A percentile compares a stretch with the other conserved stretches of the same genome.
Conservation (phyloP, 169 alveolate genomes). For the Plasmodium yoelii region DNA sequence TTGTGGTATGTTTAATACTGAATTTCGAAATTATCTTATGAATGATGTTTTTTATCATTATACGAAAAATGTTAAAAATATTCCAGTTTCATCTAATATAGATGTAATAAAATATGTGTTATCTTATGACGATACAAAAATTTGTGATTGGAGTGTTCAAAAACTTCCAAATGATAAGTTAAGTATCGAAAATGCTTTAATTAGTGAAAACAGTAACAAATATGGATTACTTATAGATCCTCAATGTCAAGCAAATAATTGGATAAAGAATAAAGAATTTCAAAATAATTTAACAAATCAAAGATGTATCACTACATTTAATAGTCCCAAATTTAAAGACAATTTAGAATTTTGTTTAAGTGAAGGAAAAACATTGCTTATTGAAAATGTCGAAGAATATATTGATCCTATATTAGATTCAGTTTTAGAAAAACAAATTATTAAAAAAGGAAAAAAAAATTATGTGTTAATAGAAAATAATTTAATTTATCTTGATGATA, state of each 20-base stretch:
- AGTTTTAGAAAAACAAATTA: conserved; percentile 94
- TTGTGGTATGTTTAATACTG: conserved; percentile 97
- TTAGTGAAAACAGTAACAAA: conserved; percentile 82
- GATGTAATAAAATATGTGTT: conserved; percentile 65
- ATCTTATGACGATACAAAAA: conserved; percentile 64
- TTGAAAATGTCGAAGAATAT: conserved; percentile 96
- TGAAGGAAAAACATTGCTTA: conserved; percentile 93
- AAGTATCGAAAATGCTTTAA: conserved; percentile 88
- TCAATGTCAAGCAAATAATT: conserved; percentile 86
- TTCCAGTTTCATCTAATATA: conserved; percentile 82
- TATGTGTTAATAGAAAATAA: conserved; percentile 93
- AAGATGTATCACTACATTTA: conserved; percentile 90
- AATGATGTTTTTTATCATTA: conserved; percentile 89
- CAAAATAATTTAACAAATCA: conserved; percentile 84
- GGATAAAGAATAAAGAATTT: conserved; percentile 85
- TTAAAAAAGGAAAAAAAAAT: conserved; percentile 90
- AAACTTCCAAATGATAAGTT: conserved; percentile 86
- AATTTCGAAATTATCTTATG: conserved; percentile 92
- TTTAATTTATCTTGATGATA: conserved; percentile 93
- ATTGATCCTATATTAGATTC: conserved; percentile 97
- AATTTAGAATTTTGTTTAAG: conserved; percentile 92
- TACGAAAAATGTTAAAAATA: conserved; percentile 89
- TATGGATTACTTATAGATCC: conserved; percentile 90
- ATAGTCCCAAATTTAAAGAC: conserved; percentile 92
- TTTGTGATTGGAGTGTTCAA: conserved; percentile 83